These are phyloP conservation scores for Gardenia jasminoides DNA, from an alignment of 257 asterid species.

Conservation along the genomic window DNA sequence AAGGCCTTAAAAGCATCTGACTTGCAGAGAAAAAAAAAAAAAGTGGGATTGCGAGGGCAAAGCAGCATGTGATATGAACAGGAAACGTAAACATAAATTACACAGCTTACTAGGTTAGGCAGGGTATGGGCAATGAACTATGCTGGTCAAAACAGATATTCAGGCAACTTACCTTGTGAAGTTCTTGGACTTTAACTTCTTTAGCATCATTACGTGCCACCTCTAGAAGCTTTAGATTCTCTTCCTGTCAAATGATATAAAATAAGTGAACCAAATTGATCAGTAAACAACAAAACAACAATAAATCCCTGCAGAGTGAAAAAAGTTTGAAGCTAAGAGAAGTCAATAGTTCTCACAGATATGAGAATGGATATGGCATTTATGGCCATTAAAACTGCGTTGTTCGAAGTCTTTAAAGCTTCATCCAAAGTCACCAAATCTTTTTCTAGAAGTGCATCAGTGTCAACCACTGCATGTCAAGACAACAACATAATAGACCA, in stretches of 20 bases:
- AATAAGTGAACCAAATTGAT: slow-evolving; percentile 14
- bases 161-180: slow-evolving; percentile 45
- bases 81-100: too few species aligned
- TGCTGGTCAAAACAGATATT: slow-evolving; percentile 2
- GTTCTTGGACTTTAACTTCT: slow-evolving; percentile 61
- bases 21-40: background rate
- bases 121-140: too few species aligned
- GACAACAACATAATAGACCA: slow-evolving; percentile 7
- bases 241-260: slow-evolving; percentile 53
- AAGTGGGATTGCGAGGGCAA: background rate
- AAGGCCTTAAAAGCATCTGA: background rate
- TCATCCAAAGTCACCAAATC: slow-evolving; percentile 92
- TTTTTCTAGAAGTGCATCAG: slow-evolving; percentile 80
- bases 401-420: slow-evolving; percentile 73
- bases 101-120: background rate
- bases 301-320: slow-evolving; percentile 15
- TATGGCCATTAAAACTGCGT: slow-evolving; percentile 88
- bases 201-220: slow-evolving; percentile 37
- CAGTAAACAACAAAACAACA: slow-evolving; percentile 14
- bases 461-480: slow-evolving; percentile 75
- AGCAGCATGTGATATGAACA: background rate
- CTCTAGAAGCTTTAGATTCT: slow-evolving; percentile 50
- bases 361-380: slow-evolving; percentile 71
- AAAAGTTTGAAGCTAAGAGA: slow-evolving; percentile 16
- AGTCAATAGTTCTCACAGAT: slow-evolving; percentile 53